Evolutionary conservation across 768 basidiomycete genomes (phyloP).

Genomic region (Leucocoprinus leucothites): DNA sequence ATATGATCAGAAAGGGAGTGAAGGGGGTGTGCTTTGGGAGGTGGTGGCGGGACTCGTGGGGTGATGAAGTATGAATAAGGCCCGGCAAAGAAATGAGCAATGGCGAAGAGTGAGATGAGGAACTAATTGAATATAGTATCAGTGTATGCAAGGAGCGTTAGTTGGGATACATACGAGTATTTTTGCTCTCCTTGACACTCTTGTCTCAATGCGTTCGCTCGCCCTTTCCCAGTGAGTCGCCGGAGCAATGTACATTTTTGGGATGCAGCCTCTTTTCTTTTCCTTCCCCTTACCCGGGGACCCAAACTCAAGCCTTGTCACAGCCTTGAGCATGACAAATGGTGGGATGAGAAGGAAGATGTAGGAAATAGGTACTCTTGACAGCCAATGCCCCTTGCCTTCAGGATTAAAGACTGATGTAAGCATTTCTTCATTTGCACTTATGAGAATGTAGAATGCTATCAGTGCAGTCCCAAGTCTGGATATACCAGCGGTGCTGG

Average conservation of each 20-base stretch:
- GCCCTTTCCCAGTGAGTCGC: constrained; percentile 28
- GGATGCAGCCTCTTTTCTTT: constrained; percentile 16
- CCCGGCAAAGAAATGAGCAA: neutral
- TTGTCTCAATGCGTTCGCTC: constrained; percentile 20
- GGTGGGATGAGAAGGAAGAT: constrained; percentile 11
- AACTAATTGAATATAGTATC: neutral
- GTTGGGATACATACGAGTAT: constrained; percentile 1
- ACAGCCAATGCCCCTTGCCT: neutral
- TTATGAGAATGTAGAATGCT: constrained; percentile 13
- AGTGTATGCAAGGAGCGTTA: too few species aligned
- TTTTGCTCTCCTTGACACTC: neutral
- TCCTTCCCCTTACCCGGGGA: neutral
- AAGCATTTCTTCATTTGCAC: neutral
- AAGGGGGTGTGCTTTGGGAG: neutral
- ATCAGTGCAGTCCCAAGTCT: constrained; percentile 20
- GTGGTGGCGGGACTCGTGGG: constrained; percentile 1
- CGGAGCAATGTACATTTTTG: constrained; percentile 16
- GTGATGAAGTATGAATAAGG: constrained; percentile 8
- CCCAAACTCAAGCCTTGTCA: constrained; percentile 21
- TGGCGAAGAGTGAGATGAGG: neutral
- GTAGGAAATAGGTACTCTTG: neutral
- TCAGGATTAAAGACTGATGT: neutral
- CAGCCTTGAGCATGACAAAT: constrained; percentile 24
- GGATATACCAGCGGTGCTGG: constrained; percentile 30
- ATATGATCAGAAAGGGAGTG: neutral